A percentile compares a stretch with the other conserved stretches of the same genome.
Conservation (phyloP, 768 basidiomycete species). For the Bullera alba region DNA sequence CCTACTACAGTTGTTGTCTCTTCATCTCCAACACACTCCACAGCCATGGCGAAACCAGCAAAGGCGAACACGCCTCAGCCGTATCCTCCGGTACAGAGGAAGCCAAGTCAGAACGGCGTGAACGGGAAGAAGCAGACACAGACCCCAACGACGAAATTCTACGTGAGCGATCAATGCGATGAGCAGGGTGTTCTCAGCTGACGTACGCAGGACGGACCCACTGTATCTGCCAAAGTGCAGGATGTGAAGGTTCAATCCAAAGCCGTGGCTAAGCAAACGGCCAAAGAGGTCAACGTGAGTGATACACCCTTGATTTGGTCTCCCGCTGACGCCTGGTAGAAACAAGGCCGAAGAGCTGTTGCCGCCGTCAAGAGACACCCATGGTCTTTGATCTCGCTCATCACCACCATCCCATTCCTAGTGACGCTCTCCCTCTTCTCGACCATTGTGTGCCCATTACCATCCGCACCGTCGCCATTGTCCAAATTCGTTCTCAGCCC, state of each 20-base stretch:
- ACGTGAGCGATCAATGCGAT: conserved; percentile 15
- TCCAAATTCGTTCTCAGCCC: conserved; percentile 22
- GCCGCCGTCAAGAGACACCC: conserved; percentile 27
- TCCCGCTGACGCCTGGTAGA: conserved; percentile 2
- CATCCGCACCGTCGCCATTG: conserved; percentile 14
- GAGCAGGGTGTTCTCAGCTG: neutral
- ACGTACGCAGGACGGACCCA: conserved; percentile 27
- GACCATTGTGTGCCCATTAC: conserved; percentile 37
- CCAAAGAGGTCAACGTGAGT: conserved; percentile 27
- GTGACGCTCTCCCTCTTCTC: conserved; percentile 32
- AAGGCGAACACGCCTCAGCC: neutral
- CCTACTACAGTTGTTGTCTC: no score
- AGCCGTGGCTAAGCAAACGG: conserved; percentile 13
- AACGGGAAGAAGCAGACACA: neutral
- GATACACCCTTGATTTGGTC: neutral
- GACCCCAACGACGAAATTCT: conserved; percentile 17
- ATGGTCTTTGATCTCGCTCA: conserved; percentile 25
- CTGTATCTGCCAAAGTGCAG: conserved; percentile 13
- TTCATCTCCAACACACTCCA: no score
- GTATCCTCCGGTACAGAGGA: neutral
- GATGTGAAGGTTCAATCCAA: conserved; percentile 20
- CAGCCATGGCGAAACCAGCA: neutral
- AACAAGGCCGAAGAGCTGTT: conserved; percentile 15
- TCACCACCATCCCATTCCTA: conserved; percentile 35
- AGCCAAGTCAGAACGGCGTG: neutral